A percentile compares a stretch with the other conserved stretches of the same genome.
These are phyloP conservation scores for Knoxdaviesia proteae DNA, from an alignment of 2,329 filamentous ascomycete genomes.

Conservation along the genomic window DNA sequence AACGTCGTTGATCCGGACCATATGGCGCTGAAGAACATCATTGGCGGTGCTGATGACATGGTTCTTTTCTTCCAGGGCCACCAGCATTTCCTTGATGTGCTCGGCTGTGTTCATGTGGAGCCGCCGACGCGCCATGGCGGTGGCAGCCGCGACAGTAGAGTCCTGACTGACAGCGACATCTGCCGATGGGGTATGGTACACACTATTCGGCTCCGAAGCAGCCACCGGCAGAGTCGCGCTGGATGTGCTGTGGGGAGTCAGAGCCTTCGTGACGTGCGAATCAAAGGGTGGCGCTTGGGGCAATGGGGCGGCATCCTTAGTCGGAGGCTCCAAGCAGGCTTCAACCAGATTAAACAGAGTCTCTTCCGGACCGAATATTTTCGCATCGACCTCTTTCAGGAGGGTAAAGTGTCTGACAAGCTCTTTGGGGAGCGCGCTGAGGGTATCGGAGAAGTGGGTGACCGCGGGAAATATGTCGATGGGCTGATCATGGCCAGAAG, in stretches of 20 bases:
- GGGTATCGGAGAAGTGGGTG: slow-evolving; percentile 70
- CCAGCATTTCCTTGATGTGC: slow-evolving; percentile 65
- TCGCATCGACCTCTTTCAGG: slow-evolving; percentile 93
- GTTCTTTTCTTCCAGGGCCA: slow-evolving; percentile 91
- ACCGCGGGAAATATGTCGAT: slow-evolving; percentile 48
- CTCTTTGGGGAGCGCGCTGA: slow-evolving; percentile 82
- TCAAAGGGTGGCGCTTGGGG: neutral
- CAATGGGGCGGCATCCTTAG: slow-evolving; percentile 19
- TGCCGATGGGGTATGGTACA: neutral
- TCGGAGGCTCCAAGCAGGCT: slow-evolving; percentile 32
- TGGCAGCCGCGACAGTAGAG: slow-evolving; percentile 12
- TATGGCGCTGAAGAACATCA: slow-evolving; percentile 68
- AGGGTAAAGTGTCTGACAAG: slow-evolving; percentile 90
- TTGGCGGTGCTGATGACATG: slow-evolving; percentile 88
- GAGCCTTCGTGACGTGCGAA: neutral
- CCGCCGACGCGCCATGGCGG: slow-evolving; percentile 40
- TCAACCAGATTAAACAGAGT: slow-evolving; percentile 57
- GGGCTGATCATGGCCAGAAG: slow-evolving; percentile 22
- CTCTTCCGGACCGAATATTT: slow-evolving; percentile 76
- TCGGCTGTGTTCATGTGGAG: slow-evolving; percentile 60
- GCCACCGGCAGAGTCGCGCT: slow-evolving; percentile 17
- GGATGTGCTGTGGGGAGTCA: slow-evolving; percentile 22
- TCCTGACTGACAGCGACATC: slow-evolving; percentile 1
- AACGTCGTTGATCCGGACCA: slow-evolving; percentile 66
- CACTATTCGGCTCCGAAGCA: slow-evolving; percentile 10